Evolutionary conservation across 169 alveolate species (phyloP), one percentile per base, ranked within the genome.

Genomic region (Plasmodium vinckei): DNA sequence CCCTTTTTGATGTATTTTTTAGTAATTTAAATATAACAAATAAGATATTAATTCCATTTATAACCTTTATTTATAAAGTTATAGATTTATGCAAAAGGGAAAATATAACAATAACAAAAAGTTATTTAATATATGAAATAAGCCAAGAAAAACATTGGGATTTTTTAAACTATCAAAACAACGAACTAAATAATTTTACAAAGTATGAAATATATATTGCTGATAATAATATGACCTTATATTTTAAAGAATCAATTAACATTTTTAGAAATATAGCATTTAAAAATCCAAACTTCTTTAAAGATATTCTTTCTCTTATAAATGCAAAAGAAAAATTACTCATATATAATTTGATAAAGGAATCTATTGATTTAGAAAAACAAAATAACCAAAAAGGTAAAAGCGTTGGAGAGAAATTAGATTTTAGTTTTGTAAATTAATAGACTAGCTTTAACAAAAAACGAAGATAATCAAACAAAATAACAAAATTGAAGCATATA

Each of bases 211-310:
- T 70, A 51, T 5, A 15, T 33, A 25, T 21, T 9, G 17, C 1
- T 60, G 59, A 49, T 49, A 73, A 72, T 53, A 54, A 53, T 21
- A 56, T 70, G 72, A 86, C 79, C 5, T 19, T 60, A 46, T 86
- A 86, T 60, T 86, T 86, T 53, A 61, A 68, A 70, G 91, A 86
- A n/a, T 57, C 53, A 9, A 71, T 51, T 25, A 59, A 86, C 19
- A 53, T 86, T 27, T 86, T 86, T 46, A 86, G 69, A 86, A 86
- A 70, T 70, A n/a, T 86, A n/a, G 91, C 91, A 0, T 86, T 86
- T 86, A 68, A 86, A 42, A 86, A 86, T 23, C 39, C 91, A 21
- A 13, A 46, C 2, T 27, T 86, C 13, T 86, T 86, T 70, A 86
- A 86, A 65, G 27, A 68, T 10, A 60, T 86, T 10, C 51, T 86